Base-by-base conservation (phyloP, 208 protist genomes). In the Ichthyophonus hoferi region DNA sequence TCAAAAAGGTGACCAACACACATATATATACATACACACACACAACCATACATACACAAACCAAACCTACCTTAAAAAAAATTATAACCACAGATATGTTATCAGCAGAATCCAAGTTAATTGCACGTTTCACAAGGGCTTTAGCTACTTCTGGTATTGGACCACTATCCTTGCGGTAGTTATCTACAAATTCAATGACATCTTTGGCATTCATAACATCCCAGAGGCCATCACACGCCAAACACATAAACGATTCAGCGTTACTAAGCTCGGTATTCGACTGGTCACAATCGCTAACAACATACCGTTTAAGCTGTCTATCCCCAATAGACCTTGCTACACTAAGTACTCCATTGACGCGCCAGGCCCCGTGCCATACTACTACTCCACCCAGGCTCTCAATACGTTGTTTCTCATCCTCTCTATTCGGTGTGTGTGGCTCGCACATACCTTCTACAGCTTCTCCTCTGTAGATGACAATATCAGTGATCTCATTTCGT, bases 361-460 rank as follows among this genome's bases (percentile, higher is more conserved):
- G 81, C 88, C 90, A 91, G 24, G 79, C 79, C 24, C 90, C 89
- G 79, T 88, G 88, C 58, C 40, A 87, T 24, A 91, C 40, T 12
- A 91, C 90, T 1, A 91, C 58, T 0, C 90, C 90, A 31, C 86
- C 90, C 1, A 38, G 14, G 31, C 81, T 79, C 31, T 88, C 90
- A 83, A 91, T 91, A 33, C 90, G 76, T n/a, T 40, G 14, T 39
- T 89, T 89, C 39, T 91, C 90, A 39, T 87, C 86, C 58, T 91
- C 78, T 1, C 78, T 37, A 0, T 91, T 37, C 1, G 89, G 84
- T 42, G 88, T 91, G 42, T 91, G 85, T 24, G 84, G 83, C 24
- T 40, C 2, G 67, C 86, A 89, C 33, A 87, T 87, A 40, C 40
- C 58, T 34, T 78, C 35, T 3, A 81, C 33, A 39, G 77, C 2